Evolutionary conservation across 2,329 filamentous ascomycete genomes (phyloP).

Genomic region (Talaromyces sp.): DNA sequence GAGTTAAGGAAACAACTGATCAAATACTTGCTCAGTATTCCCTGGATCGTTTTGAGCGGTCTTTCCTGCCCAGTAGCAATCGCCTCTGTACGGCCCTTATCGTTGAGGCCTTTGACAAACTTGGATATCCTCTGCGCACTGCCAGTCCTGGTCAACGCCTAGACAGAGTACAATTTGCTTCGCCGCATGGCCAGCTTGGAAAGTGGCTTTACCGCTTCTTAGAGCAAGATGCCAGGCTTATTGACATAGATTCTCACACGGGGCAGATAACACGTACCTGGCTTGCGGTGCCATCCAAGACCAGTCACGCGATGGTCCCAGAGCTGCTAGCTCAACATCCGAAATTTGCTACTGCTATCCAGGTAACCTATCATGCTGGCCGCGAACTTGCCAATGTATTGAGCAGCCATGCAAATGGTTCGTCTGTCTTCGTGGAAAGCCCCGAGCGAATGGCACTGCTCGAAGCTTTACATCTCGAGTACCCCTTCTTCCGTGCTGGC

Average conservation of each 20-base stretch:
- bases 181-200: constrained; percentile 27
- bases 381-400: constrained; percentile 23
- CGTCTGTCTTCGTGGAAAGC: constrained; percentile 45
- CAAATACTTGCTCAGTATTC: too few relatives aligned
- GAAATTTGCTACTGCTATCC: neutral
- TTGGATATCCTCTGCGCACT: constrained; percentile 30
- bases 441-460: constrained; percentile 40
- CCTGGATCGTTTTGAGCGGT: neutral
- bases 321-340: neutral
- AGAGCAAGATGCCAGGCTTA: constrained; percentile 32
- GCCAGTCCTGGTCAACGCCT: constrained; percentile 4
- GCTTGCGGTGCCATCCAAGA: neutral
- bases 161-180: neutral
- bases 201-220: constrained; percentile 40
- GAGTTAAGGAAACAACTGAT: too few relatives aligned
- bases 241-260: constrained; percentile 28
- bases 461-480: constrained; percentile 35
- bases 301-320: neutral
- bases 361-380: constrained; percentile 25
- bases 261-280: neutral
- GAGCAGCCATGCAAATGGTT: constrained; percentile 39
- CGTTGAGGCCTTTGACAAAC: constrained; percentile 40
- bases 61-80: neutral
- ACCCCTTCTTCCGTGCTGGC: constrained; percentile 37
- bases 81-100: constrained; percentile 23